Conservation (phyloP, 306 rosid genomes). For the Calophaca sinica region DNA sequence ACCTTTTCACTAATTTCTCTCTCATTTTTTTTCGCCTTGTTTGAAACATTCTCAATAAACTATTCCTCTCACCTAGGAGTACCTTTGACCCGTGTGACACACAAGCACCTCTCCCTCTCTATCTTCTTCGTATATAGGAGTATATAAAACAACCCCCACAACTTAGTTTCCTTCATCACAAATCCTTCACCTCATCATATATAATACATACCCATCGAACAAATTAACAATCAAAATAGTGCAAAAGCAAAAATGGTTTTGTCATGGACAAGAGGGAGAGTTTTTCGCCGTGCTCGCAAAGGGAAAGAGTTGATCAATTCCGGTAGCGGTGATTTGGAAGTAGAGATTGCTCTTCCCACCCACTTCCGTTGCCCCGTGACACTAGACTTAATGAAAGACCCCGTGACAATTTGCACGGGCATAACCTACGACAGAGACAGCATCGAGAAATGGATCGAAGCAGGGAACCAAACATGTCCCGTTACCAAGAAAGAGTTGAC, state of each 20-base stretch:
- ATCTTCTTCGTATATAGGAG: background rate
- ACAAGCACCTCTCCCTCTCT: too few relatives aligned
- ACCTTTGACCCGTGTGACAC: conserved; percentile 58
- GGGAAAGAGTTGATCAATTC: conserved; percentile 44
- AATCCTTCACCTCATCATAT: background rate
- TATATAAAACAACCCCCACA: background rate
- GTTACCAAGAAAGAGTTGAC: conserved; percentile 64
- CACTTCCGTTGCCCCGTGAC: conserved; percentile 83
- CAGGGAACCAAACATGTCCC: conserved; percentile 74
- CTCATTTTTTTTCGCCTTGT: background rate
- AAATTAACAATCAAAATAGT: too few relatives aligned
- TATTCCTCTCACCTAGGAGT: conserved; percentile 12
- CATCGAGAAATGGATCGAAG: conserved; percentile 86
- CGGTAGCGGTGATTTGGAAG: conserved; percentile 46
- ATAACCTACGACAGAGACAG: conserved; percentile 83
- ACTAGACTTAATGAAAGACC: conserved; percentile 86
- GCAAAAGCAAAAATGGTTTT: conserved; percentile 57
- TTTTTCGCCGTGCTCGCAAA: conserved; percentile 50
- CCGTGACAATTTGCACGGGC: conserved; percentile 78
- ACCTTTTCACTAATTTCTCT: background rate
- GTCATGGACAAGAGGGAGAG: conserved; percentile 68
- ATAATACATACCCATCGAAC: background rate
- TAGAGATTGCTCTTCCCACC: conserved; percentile 62
- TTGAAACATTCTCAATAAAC: conserved; percentile 45
- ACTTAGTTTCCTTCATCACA: conserved; percentile 1